phyloP scores from a whole-genome alignment of 257 asterid species.

The Solanum infundibuliforme region DNA sequence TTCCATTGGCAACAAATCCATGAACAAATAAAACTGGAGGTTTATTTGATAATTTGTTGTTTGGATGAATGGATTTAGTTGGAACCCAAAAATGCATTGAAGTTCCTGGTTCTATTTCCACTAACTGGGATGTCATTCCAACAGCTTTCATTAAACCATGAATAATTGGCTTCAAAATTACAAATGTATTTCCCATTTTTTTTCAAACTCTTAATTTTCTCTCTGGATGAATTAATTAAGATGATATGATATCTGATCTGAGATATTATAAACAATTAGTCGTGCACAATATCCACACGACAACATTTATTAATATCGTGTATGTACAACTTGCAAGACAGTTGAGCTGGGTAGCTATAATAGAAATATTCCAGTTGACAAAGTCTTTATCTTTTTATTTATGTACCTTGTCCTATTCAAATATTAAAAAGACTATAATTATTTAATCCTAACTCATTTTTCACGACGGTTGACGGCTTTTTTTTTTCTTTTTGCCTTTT shows the following conservation, averaged over 20 bases:
- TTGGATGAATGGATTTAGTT: neutral
- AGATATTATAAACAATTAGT: neutral
- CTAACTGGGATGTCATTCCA: neutral
- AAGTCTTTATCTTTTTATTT: neutral
- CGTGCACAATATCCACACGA: neutral
- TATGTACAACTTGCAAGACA: no score
- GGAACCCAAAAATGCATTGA: constrained; percentile 14
- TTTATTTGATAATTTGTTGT: neutral
- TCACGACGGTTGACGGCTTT: no score
- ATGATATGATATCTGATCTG: neutral
- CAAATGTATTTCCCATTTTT: neutral
- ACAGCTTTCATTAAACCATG: neutral
- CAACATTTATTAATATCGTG: neutral
- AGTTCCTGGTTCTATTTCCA: constrained; percentile 18
- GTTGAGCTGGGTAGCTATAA: neutral
- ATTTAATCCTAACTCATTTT: no score
- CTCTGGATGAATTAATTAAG: neutral
- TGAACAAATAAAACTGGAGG: neutral
- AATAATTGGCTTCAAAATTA: neutral
- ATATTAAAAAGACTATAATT: no score
- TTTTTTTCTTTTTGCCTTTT: no score
- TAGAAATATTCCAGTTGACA: neutral
- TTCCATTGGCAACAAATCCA: constrained; percentile 5
- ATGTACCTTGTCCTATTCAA: neutral
- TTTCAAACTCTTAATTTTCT: neutral